Evolutionary conservation across 768 basidiomycete genomes (phyloP).

Genomic region (Boletus vinaceobasis): DNA sequence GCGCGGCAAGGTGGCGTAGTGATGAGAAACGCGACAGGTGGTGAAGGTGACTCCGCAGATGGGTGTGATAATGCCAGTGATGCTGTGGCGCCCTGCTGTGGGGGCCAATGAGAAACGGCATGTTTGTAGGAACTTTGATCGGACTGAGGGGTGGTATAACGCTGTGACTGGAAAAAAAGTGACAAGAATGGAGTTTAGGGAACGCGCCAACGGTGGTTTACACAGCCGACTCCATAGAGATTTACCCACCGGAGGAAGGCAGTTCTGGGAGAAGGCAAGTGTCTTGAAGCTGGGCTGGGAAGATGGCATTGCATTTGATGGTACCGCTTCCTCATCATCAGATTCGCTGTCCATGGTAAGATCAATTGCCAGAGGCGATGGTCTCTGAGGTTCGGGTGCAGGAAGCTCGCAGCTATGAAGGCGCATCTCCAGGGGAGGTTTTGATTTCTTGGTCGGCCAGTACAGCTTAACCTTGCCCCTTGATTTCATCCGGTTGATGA

Average conservation of each 20-base stretch:
- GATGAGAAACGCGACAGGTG: background rate
- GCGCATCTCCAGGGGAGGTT: conserved; percentile 14
- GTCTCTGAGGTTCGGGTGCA: background rate
- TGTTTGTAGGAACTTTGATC: background rate
- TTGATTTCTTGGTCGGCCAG: conserved; percentile 15
- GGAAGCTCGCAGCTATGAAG: conserved; percentile 11
- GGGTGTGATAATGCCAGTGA: background rate
- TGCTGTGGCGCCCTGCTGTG: background rate
- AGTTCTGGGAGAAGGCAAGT: background rate
- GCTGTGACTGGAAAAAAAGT: conserved; percentile 8
- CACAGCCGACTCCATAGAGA: background rate
- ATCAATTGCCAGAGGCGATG: conserved; percentile 17
- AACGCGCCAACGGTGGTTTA: background rate
- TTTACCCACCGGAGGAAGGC: conserved; percentile 11
- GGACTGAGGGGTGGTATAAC: background rate
- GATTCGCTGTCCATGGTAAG: conserved; percentile 14
- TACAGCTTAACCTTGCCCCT: conserved; percentile 25
- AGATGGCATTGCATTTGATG: background rate
- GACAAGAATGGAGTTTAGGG: background rate
- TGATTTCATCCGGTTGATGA: conserved; percentile 27
- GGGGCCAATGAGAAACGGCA: background rate
- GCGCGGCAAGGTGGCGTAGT: background rate
- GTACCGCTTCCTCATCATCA: background rate
- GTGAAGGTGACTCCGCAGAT: background rate
- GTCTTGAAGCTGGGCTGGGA: background rate